phyloP scores from a whole-genome alignment of 2,329 filamentous ascomycete species.

The Paecilomyces formosus region DNA sequence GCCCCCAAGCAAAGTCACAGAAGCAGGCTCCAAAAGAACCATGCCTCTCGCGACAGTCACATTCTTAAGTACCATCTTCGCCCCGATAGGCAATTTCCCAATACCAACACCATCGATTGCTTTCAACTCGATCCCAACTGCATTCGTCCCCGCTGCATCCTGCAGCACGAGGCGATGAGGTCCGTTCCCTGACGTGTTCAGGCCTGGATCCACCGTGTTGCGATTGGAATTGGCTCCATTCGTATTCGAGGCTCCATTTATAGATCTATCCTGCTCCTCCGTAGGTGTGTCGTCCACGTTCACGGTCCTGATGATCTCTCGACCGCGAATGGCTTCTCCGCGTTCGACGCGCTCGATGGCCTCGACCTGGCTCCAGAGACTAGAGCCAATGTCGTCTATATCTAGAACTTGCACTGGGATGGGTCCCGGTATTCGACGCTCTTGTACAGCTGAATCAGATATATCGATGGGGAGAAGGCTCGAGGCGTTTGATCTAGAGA shows the following conservation, averaged over 20 bases:
- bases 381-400: conserved; percentile 72
- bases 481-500: conserved; percentile 40
- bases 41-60: conserved; percentile 64
- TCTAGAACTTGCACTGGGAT: conserved; percentile 77
- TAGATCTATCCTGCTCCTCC: conserved; percentile 24
- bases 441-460: conserved; percentile 46
- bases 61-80: conserved; percentile 68
- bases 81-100: conserved; percentile 58
- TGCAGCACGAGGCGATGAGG: conserved; percentile 78
- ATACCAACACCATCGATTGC: conserved; percentile 59
- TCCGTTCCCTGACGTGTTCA: conserved; percentile 30
- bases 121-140: conserved; percentile 66
- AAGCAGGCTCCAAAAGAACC: conserved; percentile 65
- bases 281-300: conserved; percentile 38
- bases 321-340: conserved; percentile 50
- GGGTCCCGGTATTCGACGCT: conserved; percentile 52
- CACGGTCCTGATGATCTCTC: conserved; percentile 72
- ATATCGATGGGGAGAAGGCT: conserved; percentile 51
- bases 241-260: conserved; percentile 9
- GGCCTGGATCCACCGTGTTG: conserved; percentile 5
- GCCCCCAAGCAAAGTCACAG: conserved; percentile 70
- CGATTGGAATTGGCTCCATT: conserved; percentile 5
- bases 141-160: conserved; percentile 62
- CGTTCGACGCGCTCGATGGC: conserved; percentile 50
- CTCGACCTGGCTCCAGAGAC: conserved; percentile 82